Conservation (phyloP, 2,329 filamentous ascomycete species). For the Scedosporium apiospermum region DNA sequence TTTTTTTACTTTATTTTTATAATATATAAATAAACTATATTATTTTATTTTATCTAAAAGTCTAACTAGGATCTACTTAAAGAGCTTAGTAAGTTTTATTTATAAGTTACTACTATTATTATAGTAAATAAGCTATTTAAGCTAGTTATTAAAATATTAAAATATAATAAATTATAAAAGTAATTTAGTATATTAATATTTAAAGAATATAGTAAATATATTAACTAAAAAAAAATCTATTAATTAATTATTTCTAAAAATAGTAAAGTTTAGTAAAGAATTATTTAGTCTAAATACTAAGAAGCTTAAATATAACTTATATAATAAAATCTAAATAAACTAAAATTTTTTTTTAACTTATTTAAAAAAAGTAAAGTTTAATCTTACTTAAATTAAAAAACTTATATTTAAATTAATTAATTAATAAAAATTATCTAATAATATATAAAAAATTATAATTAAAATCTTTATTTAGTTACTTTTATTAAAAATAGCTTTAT, state of each 20-base stretch:
- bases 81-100: too few relatives aligned
- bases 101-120: too few relatives aligned
- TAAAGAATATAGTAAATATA: too few relatives aligned
- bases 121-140: too few relatives aligned
- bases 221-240: too few relatives aligned
- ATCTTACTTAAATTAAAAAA: background rate
- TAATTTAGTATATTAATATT: too few relatives aligned
- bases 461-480: background rate
- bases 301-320: background rate
- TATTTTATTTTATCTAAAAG: background rate
- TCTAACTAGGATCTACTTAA: background rate
- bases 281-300: background rate
- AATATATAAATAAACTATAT: background rate
- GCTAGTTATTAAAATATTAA: too few relatives aligned
- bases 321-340: too few relatives aligned
- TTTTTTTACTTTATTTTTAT: background rate
- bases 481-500: background rate
- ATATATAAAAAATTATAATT: background rate
- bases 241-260: background rate
- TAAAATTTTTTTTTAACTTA: background rate
- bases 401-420: background rate
- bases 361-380: background rate
- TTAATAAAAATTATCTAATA: background rate
- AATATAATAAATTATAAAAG: too few relatives aligned
- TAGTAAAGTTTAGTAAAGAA: background rate